Evolutionary conservation across 495 filamentous ascomycete genomes (phyloP).

Genomic region (Penicillium samsonianum): DNA sequence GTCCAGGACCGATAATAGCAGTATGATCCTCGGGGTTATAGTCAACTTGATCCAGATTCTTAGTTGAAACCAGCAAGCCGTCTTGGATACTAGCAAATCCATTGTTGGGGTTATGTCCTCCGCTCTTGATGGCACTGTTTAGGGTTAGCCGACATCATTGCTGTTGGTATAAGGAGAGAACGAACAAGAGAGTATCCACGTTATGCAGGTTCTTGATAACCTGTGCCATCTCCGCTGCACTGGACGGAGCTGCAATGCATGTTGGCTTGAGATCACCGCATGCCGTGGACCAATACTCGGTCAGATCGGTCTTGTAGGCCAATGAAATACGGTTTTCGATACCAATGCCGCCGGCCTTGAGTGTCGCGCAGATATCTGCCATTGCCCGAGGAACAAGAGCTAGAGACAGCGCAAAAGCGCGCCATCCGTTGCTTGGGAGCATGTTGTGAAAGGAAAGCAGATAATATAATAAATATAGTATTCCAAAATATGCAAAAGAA

Average conservation of each 20-base stretch:
- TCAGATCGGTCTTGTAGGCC: constrained; percentile 30
- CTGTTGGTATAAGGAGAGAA: not conserved
- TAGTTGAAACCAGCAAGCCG: constrained; percentile 42
- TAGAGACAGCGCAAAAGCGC: constrained; percentile 23
- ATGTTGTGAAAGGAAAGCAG: constrained; percentile 15
- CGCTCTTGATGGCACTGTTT: constrained; percentile 39
- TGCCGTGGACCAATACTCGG: constrained; percentile 44
- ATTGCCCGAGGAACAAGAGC: constrained; percentile 23
- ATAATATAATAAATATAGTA: not conserved
- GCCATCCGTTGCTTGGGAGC: constrained; percentile 24
- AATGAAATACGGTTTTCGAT: constrained; percentile 32
- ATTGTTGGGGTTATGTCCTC: constrained; percentile 49
- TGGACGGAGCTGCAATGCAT: constrained; percentile 44
- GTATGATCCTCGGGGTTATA: constrained; percentile 40
- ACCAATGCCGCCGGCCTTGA: constrained; percentile 32
- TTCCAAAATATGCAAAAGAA: not conserved
- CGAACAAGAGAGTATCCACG: constrained; percentile 35
- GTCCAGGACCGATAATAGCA: constrained; percentile 42
- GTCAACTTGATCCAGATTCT: constrained; percentile 37
- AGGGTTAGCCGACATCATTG: not conserved
- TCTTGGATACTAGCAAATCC: constrained; percentile 47
- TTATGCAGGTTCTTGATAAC: constrained; percentile 41
- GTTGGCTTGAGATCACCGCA: constrained; percentile 43
- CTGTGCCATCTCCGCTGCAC: constrained; percentile 39
- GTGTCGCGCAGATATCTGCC: constrained; percentile 41